Conservation (phyloP, 345 rosid genomes). For the Dipteronia dyeriana region DNA sequence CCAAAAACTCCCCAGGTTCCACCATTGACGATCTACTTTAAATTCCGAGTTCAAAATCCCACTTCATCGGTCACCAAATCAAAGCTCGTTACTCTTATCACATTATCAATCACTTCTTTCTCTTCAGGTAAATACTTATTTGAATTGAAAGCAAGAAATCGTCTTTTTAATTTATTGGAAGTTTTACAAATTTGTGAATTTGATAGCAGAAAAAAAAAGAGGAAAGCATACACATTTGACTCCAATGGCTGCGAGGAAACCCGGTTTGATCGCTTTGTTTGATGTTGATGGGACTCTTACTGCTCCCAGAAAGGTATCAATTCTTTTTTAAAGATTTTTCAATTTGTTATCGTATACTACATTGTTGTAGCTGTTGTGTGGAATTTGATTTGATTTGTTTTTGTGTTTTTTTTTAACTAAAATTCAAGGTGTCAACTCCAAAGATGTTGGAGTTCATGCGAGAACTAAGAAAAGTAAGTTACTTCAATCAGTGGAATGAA, state of each 20-base stretch:
- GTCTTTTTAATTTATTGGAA: neutral
- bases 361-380: neutral
- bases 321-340: neutral
- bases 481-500: conserved; percentile 5
- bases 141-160: neutral
- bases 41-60: conserved; percentile 7
- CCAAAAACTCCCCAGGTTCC: conserved; percentile 12
- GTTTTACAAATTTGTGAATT: neutral
- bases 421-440: conserved; percentile 49
- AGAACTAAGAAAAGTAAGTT: conserved; percentile 69
- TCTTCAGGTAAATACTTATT: conserved; percentile 1
- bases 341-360: neutral
- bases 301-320: conserved; percentile 81
- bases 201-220: neutral
- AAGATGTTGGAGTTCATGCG: conserved; percentile 64
- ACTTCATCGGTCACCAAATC: neutral
- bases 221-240: neutral
- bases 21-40: conserved; percentile 26
- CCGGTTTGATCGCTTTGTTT: conserved; percentile 87
- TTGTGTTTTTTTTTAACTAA: neutral
- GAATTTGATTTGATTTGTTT: neutral
- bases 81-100: neutral
- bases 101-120: neutral
- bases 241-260: conserved; percentile 45
- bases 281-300: conserved; percentile 99